Evolutionary conservation across 306 rosid genomes (phyloP).

Genomic region (Acacia melanoxylon): DNA sequence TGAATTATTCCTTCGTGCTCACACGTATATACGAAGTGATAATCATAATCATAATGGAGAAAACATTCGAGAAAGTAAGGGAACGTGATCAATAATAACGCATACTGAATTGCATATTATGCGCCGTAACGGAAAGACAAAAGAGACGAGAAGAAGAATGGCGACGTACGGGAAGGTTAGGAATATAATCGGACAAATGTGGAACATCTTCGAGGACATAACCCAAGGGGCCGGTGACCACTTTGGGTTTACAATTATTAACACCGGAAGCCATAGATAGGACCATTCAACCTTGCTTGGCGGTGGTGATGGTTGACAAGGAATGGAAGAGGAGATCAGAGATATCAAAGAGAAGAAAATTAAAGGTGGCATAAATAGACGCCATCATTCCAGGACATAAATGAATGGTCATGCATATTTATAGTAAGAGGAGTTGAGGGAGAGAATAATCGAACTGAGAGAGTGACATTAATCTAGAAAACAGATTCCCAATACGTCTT

Average conservation of each 20-base stretch:
- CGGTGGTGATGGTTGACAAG: not conserved
- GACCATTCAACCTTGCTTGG: not conserved
- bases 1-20: not conserved
- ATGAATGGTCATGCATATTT: slow-evolving; percentile 15
- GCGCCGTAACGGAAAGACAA: not conserved
- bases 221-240: slow-evolving; percentile 56
- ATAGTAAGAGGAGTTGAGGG: slow-evolving; percentile 43
- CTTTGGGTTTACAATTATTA: slow-evolving; percentile 31
- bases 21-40: not conserved
- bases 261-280: slow-evolving; percentile 44
- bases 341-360: not conserved
- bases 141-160: not conserved
- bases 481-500: not conserved
- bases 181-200: slow-evolving; percentile 71
- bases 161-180: slow-evolving; percentile 67
- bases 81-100: too few relatives aligned
- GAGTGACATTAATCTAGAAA: not conserved
- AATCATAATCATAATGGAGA: not conserved
- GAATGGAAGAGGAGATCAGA: not conserved
- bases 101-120: too few relatives aligned
- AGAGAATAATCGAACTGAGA: not conserved
- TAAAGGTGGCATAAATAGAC: not conserved
- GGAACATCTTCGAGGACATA: slow-evolving; percentile 89
- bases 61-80: not conserved
- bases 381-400: slow-evolving; percentile 22